phyloP scores from a whole-genome alignment of 768 basidiomycete species.

The Boletus rubescentipes region DNA sequence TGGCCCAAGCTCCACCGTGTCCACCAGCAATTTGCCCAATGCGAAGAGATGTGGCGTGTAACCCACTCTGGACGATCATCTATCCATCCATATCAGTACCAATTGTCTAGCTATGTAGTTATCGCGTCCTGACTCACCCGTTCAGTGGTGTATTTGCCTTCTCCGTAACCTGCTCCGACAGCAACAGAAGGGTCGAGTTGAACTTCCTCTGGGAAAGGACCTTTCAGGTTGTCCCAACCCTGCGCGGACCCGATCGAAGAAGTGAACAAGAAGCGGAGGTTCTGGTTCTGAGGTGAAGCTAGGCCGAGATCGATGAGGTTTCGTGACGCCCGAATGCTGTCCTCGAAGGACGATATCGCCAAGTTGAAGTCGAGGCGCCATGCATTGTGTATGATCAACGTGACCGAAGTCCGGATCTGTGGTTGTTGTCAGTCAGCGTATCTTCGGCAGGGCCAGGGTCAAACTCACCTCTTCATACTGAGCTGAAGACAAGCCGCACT shows the following conservation, averaged over 20 bases:
- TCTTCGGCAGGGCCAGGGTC: background rate
- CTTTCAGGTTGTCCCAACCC: constrained; percentile 28
- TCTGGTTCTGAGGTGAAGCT: constrained; percentile 25
- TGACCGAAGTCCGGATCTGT: constrained; percentile 35
- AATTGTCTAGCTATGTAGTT: background rate
- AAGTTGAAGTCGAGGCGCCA: constrained; percentile 48
- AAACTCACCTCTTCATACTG: constrained; percentile 18
- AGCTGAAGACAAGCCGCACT: constrained; percentile 30
- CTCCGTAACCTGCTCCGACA: constrained; percentile 44
- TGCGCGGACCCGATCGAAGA: constrained; percentile 40
- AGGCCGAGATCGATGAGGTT: constrained; percentile 35
- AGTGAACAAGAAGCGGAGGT: constrained; percentile 38
- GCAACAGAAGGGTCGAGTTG: constrained; percentile 34
- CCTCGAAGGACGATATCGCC: constrained; percentile 42
- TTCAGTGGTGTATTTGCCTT: constrained; percentile 46
- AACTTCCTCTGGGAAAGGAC: constrained; percentile 37
- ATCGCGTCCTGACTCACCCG: constrained; percentile 21
- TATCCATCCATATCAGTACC: constrained; percentile 5
- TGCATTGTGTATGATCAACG: constrained; percentile 41
- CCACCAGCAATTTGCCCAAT: constrained; percentile 49
- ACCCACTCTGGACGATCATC: constrained; percentile 39
- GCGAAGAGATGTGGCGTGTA: constrained; percentile 39
- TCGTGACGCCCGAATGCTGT: constrained; percentile 39
- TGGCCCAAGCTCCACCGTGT: constrained; percentile 41
- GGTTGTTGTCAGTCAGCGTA: background rate